phyloP scores from a whole-genome alignment of 2,329 filamentous ascomycete species.

The Calonectria honghensis region DNA sequence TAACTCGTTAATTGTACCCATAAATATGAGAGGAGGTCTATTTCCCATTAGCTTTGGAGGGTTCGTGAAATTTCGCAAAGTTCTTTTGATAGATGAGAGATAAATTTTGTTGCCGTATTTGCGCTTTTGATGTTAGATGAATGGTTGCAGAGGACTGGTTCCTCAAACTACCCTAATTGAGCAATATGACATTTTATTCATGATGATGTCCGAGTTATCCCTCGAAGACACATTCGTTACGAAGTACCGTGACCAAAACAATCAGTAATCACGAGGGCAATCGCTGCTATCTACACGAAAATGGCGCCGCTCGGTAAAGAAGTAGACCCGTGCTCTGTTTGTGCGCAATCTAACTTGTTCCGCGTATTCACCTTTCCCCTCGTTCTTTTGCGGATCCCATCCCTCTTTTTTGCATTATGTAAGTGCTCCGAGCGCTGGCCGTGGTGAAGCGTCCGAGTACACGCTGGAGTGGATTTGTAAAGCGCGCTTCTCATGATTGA shows the following conservation, averaged over 20 bases:
- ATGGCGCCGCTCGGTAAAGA: background rate
- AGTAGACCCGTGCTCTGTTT: background rate
- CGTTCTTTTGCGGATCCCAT: background rate
- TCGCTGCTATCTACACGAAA: background rate
- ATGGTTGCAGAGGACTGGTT: too few relatives aligned
- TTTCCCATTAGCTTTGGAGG: too few relatives aligned
- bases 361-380: background rate
- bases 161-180: too few relatives aligned
- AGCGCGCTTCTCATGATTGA: background rate
- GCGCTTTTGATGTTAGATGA: too few relatives aligned
- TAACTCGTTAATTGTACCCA: too few relatives aligned
- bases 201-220: too few relatives aligned
- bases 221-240: background rate
- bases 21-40: too few relatives aligned
- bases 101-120: too few relatives aligned
- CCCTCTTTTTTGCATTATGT: background rate
- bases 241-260: background rate
- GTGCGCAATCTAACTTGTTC: background rate
- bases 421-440: background rate
- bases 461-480: background rate
- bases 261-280: background rate
- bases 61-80: too few relatives aligned
- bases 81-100: too few relatives aligned
- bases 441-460: background rate
- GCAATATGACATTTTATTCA: background rate